Evolutionary conservation across 1,284 basidiomycete species (phyloP).

Genomic region (Omphalotus olearius): DNA sequence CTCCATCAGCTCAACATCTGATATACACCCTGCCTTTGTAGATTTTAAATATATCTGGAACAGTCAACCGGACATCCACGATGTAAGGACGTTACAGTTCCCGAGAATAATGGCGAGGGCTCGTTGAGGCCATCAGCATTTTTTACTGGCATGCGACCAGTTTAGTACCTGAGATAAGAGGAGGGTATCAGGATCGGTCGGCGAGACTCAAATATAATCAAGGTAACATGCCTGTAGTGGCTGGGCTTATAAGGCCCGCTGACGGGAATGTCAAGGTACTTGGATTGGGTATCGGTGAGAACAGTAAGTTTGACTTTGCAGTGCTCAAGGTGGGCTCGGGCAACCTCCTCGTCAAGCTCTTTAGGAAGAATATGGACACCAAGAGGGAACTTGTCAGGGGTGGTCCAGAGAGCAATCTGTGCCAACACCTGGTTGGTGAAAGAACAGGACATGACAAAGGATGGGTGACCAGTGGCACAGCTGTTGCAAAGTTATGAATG

Average conservation of each 20-base stretch:
- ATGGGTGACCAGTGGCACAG: slow-evolving; percentile 89
- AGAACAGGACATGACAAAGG: slow-evolving; percentile 99
- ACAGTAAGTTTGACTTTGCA: slow-evolving; percentile 93
- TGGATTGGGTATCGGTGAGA: slow-evolving; percentile 76
- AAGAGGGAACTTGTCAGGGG: slow-evolving; percentile 84
- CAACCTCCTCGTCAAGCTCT: slow-evolving; percentile 98
- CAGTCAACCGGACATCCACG: slow-evolving; percentile 16
- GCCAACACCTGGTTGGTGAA: slow-evolving; percentile 99
- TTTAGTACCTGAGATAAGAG: slow-evolving; percentile 47
- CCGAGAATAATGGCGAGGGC: slow-evolving; percentile 54
- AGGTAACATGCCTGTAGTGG: slow-evolving; percentile 65
- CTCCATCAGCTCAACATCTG: slow-evolving; percentile 10
- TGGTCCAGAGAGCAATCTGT: slow-evolving; percentile 98
- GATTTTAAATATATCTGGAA: slow-evolving; percentile 20
- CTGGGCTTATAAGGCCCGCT: slow-evolving; percentile 91
- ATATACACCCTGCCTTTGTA: slow-evolving; percentile 15
- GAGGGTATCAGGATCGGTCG: neutral
- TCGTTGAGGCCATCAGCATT: slow-evolving; percentile 69
- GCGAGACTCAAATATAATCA: neutral
- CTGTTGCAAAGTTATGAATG: slow-evolving; percentile 25
- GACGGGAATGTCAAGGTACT: slow-evolving; percentile 90
- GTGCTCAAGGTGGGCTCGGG: slow-evolving; percentile 88
- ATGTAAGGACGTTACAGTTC: slow-evolving; percentile 57
- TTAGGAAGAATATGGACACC: slow-evolving; percentile 98
- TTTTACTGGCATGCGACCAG: slow-evolving; percentile 20